Percentiles rank a stretch among this genome's conserved stretches.
phyloP scores from a whole-genome alignment of 2,329 filamentous ascomycete species.

The Paracamarosporium sp. region DNA sequence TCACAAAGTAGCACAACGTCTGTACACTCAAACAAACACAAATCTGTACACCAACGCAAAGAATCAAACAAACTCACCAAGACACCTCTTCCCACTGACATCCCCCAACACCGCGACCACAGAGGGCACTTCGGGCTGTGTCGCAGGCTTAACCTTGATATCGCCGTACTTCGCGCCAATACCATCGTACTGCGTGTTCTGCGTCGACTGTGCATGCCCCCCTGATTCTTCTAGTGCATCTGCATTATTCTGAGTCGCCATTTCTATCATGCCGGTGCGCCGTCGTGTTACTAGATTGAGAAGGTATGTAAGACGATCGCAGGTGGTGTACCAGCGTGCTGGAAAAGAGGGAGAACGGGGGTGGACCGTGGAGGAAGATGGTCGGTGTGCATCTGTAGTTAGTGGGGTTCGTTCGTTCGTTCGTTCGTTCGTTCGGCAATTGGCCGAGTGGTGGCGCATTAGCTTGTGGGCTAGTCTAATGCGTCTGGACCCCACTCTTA shows the following conservation, averaged over 20 bases:
- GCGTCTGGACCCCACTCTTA: too few relatives aligned
- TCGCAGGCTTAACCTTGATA: slow-evolving; percentile 29
- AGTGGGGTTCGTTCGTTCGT: background rate
- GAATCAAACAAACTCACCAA: slow-evolving; percentile 26
- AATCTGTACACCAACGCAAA: background rate
- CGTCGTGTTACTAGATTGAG: background rate
- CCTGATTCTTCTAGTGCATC: background rate
- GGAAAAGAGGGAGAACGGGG: background rate
- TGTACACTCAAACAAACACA: background rate
- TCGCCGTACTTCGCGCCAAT: slow-evolving; percentile 34
- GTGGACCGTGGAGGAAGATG: background rate
- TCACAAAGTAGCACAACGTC: too few relatives aligned
- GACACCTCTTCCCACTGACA: slow-evolving; percentile 27
- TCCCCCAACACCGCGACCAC: slow-evolving; percentile 27
- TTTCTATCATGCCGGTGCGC: background rate
- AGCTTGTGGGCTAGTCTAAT: too few relatives aligned
- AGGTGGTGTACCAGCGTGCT: background rate
- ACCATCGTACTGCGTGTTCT: slow-evolving; percentile 40
- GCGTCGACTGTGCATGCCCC: slow-evolving; percentile 16
- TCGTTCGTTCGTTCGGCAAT: background rate
- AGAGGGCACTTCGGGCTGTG: slow-evolving; percentile 29
- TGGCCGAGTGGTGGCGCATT: background rate
- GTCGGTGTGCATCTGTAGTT: background rate
- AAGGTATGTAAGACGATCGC: background rate
- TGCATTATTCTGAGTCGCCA: background rate